A percentile compares a stretch with the other conserved stretches of the same genome.
Conservation (phyloP, 2,329 filamentous ascomycete species). For the Ophiocordyceps robertsii region DNA sequence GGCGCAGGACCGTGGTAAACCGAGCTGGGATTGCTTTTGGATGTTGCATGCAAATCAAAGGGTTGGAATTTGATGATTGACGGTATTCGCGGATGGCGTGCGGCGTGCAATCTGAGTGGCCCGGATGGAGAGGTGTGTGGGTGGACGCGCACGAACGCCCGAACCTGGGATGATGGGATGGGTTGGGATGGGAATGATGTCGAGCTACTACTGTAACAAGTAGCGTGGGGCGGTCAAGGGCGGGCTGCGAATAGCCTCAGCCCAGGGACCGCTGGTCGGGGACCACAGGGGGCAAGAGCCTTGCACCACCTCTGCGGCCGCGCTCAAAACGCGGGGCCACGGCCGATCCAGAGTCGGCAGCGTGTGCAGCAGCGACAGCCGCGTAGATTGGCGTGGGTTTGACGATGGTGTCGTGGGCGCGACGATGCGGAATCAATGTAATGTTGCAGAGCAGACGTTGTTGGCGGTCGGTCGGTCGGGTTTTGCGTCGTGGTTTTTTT, state of each 20-base stretch:
- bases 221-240: conserved; percentile 4
- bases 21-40: neutral
- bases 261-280: neutral
- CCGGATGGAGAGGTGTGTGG: conserved; percentile 2
- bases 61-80: neutral
- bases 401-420: conserved; percentile 18
- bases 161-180: too few relatives aligned
- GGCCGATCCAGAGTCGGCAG: conserved; percentile 10
- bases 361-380: conserved; percentile 14
- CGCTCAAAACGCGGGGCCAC: conserved; percentile 8
- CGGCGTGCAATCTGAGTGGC: conserved; percentile 11
- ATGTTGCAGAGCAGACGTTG: conserved; percentile 1
- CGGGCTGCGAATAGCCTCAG: conserved; percentile 27
- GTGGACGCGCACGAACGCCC: conserved; percentile 1
- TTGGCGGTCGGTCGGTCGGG: neutral
- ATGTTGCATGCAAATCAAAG: neutral
- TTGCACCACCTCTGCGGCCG: conserved; percentile 7
- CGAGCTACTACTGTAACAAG: conserved; percentile 4
- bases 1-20: too few relatives aligned
- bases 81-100: neutral
- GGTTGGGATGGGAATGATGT: neutral
- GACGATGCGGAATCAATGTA: conserved; percentile 28
- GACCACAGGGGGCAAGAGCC: neutral
- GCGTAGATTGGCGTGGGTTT: conserved; percentile 22
- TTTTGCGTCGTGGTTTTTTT: neutral